These are phyloP conservation scores for Lecanicillium sp. DNA, from an alignment of 2,329 filamentous ascomycete genomes.

Conservation along the genomic window DNA sequence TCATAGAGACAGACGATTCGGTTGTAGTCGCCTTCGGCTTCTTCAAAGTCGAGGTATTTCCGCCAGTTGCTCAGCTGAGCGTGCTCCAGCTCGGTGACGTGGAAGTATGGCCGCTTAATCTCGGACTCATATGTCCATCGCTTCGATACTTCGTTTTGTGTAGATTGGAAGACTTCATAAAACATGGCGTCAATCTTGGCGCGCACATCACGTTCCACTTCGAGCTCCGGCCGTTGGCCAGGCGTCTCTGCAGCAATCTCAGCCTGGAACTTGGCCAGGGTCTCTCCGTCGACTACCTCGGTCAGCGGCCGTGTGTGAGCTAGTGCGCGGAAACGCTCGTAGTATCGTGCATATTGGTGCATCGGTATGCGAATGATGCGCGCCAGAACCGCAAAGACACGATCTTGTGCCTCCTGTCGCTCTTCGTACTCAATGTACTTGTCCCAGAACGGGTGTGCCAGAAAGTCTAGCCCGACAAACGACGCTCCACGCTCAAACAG, in stretches of 20 bases:
- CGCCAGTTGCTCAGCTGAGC: constrained; percentile 83
- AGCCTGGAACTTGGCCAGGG: constrained; percentile 59
- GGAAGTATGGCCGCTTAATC: constrained; percentile 94
- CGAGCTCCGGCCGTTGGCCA: constrained; percentile 60
- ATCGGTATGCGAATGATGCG: constrained; percentile 86
- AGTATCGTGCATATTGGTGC: constrained; percentile 94
- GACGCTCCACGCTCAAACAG: constrained; percentile 86
- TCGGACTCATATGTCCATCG: constrained; percentile 93
- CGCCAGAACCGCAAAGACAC: constrained; percentile 75
- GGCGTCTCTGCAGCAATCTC: constrained; percentile 65
- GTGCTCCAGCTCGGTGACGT: constrained; percentile 87
- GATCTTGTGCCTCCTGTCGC: constrained; percentile 75
- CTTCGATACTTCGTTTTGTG: constrained; percentile 82
- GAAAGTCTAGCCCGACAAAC: constrained; percentile 84
- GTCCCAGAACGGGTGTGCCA: constrained; percentile 96
- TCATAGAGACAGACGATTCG: constrained; percentile 84
- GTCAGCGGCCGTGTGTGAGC: constrained; percentile 65
- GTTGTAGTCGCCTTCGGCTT: constrained; percentile 69
- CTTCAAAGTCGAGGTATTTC: constrained; percentile 95
- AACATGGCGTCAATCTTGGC: constrained; percentile 73
- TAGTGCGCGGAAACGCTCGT: constrained; percentile 78
- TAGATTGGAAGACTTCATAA: constrained; percentile 72
- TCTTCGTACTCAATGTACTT: constrained; percentile 98
- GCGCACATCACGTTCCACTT: constrained; percentile 78
- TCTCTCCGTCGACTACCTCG: constrained; percentile 66